A percentile compares a stretch with the other conserved stretches of the same genome.
Conservation (phyloP, 352 stramenopile genomes). For the Blastocystis sp. region DNA sequence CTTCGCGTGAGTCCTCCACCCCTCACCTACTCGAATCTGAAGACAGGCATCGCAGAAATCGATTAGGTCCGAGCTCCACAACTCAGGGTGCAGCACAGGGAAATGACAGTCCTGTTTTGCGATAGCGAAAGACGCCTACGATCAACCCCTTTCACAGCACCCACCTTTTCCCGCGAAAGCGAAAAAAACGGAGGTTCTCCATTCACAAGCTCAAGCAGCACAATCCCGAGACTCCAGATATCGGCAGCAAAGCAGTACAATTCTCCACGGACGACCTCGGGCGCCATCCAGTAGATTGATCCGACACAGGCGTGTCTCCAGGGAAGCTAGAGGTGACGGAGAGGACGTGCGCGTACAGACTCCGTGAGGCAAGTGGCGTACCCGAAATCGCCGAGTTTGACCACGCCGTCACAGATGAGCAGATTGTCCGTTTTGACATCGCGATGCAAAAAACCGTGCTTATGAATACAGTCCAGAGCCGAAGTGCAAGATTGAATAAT, state of each 20-base stretch:
- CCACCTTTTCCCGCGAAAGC: neutral
- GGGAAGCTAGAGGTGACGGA: neutral
- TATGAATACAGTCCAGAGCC: neutral
- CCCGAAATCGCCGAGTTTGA: conserved; percentile 2
- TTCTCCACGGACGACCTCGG: neutral
- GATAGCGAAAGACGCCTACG: neutral
- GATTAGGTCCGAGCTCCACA: neutral
- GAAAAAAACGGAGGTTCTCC: neutral
- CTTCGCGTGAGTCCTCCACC: neutral
- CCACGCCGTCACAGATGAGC: neutral
- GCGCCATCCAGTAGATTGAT: neutral
- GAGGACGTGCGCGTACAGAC: neutral
- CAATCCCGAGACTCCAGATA: conserved; percentile 29
- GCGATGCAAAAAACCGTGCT: neutral
- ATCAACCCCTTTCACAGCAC: neutral
- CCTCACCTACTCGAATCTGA: neutral
- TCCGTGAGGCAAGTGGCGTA: neutral
- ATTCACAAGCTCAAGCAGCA: conserved; percentile 8
- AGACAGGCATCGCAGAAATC: conserved; percentile 7
- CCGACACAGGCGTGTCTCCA: neutral
- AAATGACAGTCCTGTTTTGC: neutral
- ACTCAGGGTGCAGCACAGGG: neutral
- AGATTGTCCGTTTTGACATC: neutral
- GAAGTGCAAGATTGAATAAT: neutral
- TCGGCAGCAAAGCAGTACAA: conserved; percentile 6